Base-by-base conservation (phyloP, 768 basidiomycete species). In the Tricholoma flavovirens region DNA sequence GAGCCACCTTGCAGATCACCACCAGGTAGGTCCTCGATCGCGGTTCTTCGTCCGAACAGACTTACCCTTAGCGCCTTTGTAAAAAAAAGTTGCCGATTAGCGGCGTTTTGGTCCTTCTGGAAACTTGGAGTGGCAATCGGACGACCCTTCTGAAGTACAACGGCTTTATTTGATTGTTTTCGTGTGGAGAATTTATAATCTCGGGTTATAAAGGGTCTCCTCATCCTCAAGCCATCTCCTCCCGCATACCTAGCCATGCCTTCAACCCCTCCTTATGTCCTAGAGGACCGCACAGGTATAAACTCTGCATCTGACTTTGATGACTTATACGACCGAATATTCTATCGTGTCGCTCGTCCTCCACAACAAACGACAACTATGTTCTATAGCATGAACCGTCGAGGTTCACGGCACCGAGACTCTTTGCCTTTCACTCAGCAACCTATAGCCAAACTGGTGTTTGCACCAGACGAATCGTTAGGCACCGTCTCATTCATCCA, bases 261-360 rank as follows among this genome's bases (percentile, higher is more conserved):
- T 21, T 19, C 43, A 19, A 53, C 29, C 17, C 38, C 43, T 29
- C 52, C 52, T 5, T 53, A 53, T 40, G 21, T 53, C 26, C 33
- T 53, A 15, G 52, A 53, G 21, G 52, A 53, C 40, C 52, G 52
- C 33, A 53, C 52, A 8, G 52, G 52, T 32, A 10, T 53, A 24
- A 53, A 43, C 56, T 71, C 76, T 11, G 69, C 72, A 48, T 78
- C 85, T 1, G 86, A 90, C 74, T 89, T 83, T 59, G 86, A 88
- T 65, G 88, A 90, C 62, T 80, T 88, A 61, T 90, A 89, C 65
- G 88, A 90, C 69, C 81, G 88, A 54, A 71, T 83, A 59, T 89
- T 87, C 73, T 77, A 86, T 51, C 85, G 83, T 56, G 76, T 89
- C 33, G 69, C 78, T 5, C 77, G 80, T 3, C 69, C 73, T 19